Evolutionary conservation across 768 basidiomycete species (phyloP).

Genomic region (Macrolepiota albuminosa): DNA sequence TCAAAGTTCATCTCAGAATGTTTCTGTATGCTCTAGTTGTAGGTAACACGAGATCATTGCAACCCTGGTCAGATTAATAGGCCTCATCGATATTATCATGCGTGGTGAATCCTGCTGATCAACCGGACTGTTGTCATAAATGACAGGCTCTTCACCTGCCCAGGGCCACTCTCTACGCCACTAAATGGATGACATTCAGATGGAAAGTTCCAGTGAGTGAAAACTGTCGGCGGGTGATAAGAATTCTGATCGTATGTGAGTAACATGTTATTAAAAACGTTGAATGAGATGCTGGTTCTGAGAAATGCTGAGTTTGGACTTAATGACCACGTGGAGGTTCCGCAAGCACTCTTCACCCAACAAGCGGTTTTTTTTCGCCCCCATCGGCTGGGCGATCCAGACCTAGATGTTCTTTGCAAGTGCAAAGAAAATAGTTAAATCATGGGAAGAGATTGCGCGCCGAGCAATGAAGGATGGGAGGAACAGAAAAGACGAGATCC

Average conservation of each 20-base stretch:
- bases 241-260: too few species aligned
- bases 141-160: not conserved
- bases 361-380: not conserved
- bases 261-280: not conserved
- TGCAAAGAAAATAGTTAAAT: not conserved
- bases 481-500: not conserved
- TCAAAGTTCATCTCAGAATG: constrained; percentile 1
- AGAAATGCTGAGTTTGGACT: not conserved
- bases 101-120: constrained; percentile 4
- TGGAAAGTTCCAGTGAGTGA: not conserved
- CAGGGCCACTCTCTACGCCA: constrained; percentile 7
- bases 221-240: not conserved
- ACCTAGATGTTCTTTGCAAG: not conserved
- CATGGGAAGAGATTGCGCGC: constrained; percentile 2
- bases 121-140: not conserved
- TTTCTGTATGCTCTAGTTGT: not conserved
- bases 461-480: not conserved
- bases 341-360: not conserved
- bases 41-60: not conserved
- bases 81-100: not conserved
- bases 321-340: not conserved
- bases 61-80: not conserved
- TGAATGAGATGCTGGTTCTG: not conserved
- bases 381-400: not conserved
- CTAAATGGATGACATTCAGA: not conserved